These are phyloP conservation scores for Pestalotiopsis fici DNA, from an alignment of 2,329 filamentous ascomycete species.

Conservation along the genomic window DNA sequence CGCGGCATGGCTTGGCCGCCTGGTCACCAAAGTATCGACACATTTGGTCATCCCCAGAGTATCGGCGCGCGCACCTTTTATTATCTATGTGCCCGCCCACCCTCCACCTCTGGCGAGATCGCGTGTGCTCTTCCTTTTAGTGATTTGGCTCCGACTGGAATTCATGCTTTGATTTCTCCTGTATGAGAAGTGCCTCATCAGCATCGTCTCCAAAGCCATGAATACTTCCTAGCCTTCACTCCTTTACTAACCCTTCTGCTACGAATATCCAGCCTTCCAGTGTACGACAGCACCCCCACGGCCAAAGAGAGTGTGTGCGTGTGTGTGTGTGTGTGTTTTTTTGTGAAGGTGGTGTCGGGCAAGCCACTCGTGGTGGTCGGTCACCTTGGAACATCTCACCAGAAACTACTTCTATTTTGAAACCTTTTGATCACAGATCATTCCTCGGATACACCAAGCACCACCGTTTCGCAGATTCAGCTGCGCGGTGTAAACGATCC, in stretches of 20 bases:
- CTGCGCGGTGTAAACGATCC: neutral
- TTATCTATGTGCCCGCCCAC: conserved; percentile 8
- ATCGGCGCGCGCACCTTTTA: neutral
- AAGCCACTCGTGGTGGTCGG: neutral
- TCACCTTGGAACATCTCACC: neutral
- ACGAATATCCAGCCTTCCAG: neutral
- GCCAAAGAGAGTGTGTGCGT: too few relatives aligned
- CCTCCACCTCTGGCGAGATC: conserved; percentile 4
- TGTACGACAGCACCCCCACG: neutral
- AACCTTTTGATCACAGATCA: neutral
- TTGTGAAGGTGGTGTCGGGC: neutral
- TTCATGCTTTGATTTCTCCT: conserved; percentile 8
- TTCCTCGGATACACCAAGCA: neutral
- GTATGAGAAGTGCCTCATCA: conserved; percentile 11
- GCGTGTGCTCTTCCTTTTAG: conserved; percentile 2
- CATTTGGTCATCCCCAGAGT: too few relatives aligned
- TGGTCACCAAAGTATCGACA: neutral
- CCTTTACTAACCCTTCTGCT: conserved; percentile 5
- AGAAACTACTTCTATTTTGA: neutral
- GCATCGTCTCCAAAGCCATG: conserved; percentile 7
- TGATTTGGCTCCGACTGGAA: conserved; percentile 1
- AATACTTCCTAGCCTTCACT: conserved; percentile 6
- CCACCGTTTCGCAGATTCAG: neutral
- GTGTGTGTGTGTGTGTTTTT: neutral
- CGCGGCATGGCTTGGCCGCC: neutral